These are phyloP conservation scores for Colletotrichum eremochloae DNA, from an alignment of 2,329 filamentous ascomycete species.

Conservation along the genomic window DNA sequence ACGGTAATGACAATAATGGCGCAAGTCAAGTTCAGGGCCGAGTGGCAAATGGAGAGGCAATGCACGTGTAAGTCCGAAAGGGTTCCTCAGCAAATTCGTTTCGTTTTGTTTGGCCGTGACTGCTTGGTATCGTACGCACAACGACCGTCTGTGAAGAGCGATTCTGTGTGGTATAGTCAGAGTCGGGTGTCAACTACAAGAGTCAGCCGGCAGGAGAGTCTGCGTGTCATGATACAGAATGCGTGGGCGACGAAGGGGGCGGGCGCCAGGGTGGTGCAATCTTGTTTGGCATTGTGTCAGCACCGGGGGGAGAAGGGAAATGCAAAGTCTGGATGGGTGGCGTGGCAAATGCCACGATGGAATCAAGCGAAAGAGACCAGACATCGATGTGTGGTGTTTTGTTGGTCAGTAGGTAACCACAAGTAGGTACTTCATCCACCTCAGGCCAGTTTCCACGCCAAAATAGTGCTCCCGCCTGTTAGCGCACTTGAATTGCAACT, in stretches of 20 bases:
- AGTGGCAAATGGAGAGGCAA: slow-evolving; percentile 7
- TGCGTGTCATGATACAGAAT: slow-evolving; percentile 24
- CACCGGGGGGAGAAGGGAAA: not conserved
- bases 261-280: not conserved
- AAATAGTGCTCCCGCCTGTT: slow-evolving; percentile 24
- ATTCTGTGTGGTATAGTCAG: not conserved
- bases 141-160: not conserved
- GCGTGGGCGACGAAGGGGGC: not conserved
- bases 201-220: slow-evolving; percentile 23
- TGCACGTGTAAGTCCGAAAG: not conserved
- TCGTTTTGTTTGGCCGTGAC: not conserved
- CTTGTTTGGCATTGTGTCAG: slow-evolving; percentile 9
- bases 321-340: not conserved
- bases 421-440: not conserved
- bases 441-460: slow-evolving; percentile 5
- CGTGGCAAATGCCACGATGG: not conserved
- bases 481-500: not conserved
- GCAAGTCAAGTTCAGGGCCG: not conserved
- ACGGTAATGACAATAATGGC: slow-evolving; percentile 18
- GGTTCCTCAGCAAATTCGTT: not conserved
- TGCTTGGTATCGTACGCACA: not conserved
- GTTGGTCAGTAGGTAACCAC: not conserved
- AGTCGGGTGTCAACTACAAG: slow-evolving; percentile 18
- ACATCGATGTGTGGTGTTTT: not conserved
- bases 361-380: not conserved